phyloP scores from a whole-genome alignment of 441 rosid species.

The Populus hybrid region DNA sequence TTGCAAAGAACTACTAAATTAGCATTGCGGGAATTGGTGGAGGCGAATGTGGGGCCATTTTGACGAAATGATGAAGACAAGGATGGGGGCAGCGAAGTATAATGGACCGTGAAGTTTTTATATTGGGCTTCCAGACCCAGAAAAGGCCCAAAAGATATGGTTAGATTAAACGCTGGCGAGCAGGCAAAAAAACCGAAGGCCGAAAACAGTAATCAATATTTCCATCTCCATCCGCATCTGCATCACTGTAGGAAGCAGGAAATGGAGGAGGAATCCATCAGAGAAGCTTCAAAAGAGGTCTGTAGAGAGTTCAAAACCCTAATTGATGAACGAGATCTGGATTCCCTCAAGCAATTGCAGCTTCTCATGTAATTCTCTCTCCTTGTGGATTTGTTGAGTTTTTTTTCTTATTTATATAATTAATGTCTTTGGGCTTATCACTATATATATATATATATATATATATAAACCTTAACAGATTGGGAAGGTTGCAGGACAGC shows the following conservation, averaged over 20 bases:
- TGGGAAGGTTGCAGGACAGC: constrained; percentile 96
- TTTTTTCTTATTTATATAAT: not conserved
- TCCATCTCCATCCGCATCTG: not conserved
- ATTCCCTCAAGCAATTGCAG: constrained; percentile 68
- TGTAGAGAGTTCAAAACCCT: constrained; percentile 73
- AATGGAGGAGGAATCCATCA: constrained; percentile 36
- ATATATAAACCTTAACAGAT: constrained; percentile 43
- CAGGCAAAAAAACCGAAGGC: not conserved
- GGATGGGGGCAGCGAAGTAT: too few species aligned
- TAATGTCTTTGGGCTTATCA: constrained; percentile 6
- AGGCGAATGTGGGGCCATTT: not conserved
- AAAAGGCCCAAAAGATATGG: not conserved
- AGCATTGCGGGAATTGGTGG: not conserved
- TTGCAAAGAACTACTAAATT: not conserved
- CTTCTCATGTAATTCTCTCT: constrained; percentile 53
- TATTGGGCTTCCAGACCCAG: not conserved
- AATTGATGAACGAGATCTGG: constrained; percentile 48
- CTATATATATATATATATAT: too few species aligned
- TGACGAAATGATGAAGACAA: too few species aligned
- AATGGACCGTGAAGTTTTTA: not conserved
- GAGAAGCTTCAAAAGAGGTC: constrained; percentile 60
- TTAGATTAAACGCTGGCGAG: not conserved
- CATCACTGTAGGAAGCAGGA: constrained; percentile 18
- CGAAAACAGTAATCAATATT: not conserved
- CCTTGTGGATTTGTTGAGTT: not conserved